These are phyloP conservation scores for Tylopilus vinaceipallidus DNA, from an alignment of 768 basidiomycete species.

Conservation along the genomic window DNA sequence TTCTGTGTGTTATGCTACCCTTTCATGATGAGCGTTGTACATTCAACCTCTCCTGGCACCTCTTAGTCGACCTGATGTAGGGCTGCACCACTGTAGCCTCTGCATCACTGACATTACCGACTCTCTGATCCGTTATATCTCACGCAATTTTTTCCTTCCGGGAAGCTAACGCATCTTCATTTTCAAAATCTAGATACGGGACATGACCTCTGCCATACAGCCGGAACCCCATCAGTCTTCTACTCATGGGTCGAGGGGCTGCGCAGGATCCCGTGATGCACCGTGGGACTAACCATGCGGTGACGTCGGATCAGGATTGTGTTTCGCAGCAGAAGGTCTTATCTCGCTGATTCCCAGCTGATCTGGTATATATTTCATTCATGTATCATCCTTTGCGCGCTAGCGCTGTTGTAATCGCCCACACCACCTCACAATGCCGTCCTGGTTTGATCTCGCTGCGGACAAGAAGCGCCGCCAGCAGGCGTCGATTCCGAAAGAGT, in stretches of 20 bases:
- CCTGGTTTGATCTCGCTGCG: slow-evolving; percentile 52
- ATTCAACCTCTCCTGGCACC: slow-evolving; percentile 76
- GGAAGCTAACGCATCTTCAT: slow-evolving; percentile 19
- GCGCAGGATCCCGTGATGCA: slow-evolving; percentile 5
- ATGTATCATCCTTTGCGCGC: not conserved
- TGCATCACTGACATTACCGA: slow-evolving; percentile 79
- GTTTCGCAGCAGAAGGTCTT: too few relatives aligned
- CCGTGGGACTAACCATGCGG: not conserved
- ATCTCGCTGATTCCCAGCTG: too few relatives aligned
- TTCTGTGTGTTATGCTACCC: not conserved
- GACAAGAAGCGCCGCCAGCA: slow-evolving; percentile 55
- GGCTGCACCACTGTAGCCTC: slow-evolving; percentile 33
- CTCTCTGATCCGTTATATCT: slow-evolving; percentile 40
- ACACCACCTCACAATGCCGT: slow-evolving; percentile 7
- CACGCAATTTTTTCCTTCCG: not conserved
- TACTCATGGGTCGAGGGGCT: too few relatives aligned
- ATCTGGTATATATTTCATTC: slow-evolving; percentile 7
- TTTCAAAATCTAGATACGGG: slow-evolving; percentile 8
- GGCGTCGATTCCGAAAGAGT: slow-evolving; percentile 60
- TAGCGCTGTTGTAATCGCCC: not conserved
- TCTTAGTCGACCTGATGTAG: slow-evolving; percentile 82
- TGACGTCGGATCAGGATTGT: not conserved
- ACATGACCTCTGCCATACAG: not conserved
- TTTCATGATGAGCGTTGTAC: slow-evolving; percentile 79
- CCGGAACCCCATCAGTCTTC: not conserved